Percentiles rank a stretch among this genome's conserved stretches.
These are phyloP conservation scores for Saccharata proteae DNA, from an alignment of 2,329 filamentous ascomycete genomes.

Conservation along the genomic window DNA sequence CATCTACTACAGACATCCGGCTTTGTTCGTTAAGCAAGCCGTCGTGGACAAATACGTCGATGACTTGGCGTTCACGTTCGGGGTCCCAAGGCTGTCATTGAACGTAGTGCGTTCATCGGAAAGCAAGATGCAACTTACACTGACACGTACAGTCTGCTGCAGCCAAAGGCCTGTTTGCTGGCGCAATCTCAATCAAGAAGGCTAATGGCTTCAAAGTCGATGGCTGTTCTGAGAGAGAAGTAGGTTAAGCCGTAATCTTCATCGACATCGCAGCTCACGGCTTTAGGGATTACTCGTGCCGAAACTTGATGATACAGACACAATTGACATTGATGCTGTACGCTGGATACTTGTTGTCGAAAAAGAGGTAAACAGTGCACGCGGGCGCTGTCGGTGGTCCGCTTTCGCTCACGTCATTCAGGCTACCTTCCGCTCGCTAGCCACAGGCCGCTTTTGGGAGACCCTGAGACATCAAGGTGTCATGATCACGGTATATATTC, in stretches of 20 bases:
- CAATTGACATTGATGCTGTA: conserved; percentile 37
- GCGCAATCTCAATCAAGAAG: conserved; percentile 39
- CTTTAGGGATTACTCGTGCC: conserved; percentile 51
- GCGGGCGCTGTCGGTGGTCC: no score
- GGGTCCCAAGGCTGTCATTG: conserved; percentile 49
- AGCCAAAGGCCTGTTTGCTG: conserved; percentile 59
- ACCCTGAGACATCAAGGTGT: conserved; percentile 43
- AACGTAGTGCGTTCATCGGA: conserved; percentile 63
- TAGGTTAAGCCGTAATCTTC: conserved; percentile 13
- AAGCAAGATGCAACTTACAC: not conserved
- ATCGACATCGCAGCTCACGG: conserved; percentile 1
- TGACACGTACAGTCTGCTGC: conserved; percentile 48
- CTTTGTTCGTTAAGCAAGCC: conserved; percentile 56
- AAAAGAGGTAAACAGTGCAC: conserved; percentile 73
- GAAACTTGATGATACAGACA: conserved; percentile 34
- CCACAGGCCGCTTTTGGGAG: conserved; percentile 44
- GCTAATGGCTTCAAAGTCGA: conserved; percentile 31
- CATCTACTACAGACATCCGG: conserved; percentile 66
- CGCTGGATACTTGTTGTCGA: conserved; percentile 64
- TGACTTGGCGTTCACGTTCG: conserved; percentile 59
- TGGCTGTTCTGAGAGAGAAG: conserved; percentile 30
- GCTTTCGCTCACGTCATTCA: no score
- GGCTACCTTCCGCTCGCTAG: conserved; percentile 64
- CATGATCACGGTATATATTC: conserved; percentile 57
- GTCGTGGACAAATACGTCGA: conserved; percentile 63